Conservation (phyloP, 805 yeast species). For the Suhomyces canberraensis region DNA sequence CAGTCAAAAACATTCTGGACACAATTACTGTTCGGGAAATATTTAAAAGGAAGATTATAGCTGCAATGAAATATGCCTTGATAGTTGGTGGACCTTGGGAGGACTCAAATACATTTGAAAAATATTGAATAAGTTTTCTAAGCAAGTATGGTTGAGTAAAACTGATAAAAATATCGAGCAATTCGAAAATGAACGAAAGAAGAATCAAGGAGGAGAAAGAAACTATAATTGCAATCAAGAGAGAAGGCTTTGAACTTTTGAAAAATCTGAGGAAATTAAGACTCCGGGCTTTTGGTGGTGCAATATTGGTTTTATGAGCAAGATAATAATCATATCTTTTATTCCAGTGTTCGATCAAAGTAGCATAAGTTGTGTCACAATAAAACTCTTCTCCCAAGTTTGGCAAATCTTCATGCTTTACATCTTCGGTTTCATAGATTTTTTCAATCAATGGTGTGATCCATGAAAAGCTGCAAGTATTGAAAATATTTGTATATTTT, state of each 20-base stretch:
- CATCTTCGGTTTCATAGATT: conserved; percentile 21
- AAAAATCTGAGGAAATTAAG: background rate
- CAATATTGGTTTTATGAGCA: conserved; percentile 10
- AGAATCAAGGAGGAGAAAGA: conserved; percentile 13
- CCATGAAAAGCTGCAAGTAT: conserved; percentile 25
- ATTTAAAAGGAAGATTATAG: conserved; percentile 23
- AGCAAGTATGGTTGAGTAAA: conserved; percentile 30
- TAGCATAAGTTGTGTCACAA: conserved; percentile 15
- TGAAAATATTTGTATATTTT: conserved; percentile 17
- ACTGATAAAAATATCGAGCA: conserved; percentile 20
- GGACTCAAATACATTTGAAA: conserved; percentile 8
- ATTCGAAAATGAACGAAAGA: conserved; percentile 14
- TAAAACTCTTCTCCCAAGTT: conserved; percentile 4
- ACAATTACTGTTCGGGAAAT: conserved; percentile 20
- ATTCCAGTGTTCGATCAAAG: conserved; percentile 24
- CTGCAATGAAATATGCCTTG: conserved; percentile 23
- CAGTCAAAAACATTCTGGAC: conserved; percentile 17
- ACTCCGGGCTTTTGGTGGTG: background rate
- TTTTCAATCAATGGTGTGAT: conserved; percentile 23
- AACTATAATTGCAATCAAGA: conserved; percentile 18
- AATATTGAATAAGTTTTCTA: conserved; percentile 26
- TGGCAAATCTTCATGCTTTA: conserved; percentile 18
- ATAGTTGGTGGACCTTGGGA: conserved; percentile 16
- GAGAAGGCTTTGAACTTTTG: conserved; percentile 16
- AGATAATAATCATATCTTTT: conserved; percentile 11